Conservation (phyloP, 352 stramenopile genomes). For the Salisapilia sapeloensis region DNA sequence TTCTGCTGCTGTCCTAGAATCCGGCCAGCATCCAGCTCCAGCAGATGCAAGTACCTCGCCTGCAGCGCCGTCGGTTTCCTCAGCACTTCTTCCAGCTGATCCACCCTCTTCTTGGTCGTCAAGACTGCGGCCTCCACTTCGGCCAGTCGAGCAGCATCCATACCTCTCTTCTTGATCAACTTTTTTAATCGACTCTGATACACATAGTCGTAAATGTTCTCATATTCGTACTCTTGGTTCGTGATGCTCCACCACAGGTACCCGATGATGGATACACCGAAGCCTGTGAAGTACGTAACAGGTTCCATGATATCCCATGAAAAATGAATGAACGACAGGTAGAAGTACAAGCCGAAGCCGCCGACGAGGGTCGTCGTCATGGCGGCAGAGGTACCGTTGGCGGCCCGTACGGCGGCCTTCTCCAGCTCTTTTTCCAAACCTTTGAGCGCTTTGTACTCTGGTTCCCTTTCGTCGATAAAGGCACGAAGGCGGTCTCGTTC, state of each 20-base stretch:
- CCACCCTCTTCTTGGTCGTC: conserved; percentile 17
- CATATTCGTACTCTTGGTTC: conserved; percentile 80
- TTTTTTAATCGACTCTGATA: conserved; percentile 44
- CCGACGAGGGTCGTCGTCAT: conserved; percentile 48
- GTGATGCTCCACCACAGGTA: conserved; percentile 77
- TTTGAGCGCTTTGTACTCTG: conserved; percentile 41
- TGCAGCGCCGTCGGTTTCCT: conserved; percentile 44
- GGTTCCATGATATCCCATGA: conserved; percentile 85
- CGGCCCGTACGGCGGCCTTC: conserved; percentile 30
- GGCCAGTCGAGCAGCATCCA: conserved; percentile 30
- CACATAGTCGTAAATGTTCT: conserved; percentile 77
- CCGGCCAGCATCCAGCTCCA: conserved; percentile 8
- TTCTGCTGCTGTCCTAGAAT: background rate
- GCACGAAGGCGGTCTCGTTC: conserved; percentile 37
- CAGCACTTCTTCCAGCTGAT: conserved; percentile 36
- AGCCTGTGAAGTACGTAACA: conserved; percentile 80
- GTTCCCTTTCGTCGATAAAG: conserved; percentile 54
- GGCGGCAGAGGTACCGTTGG: conserved; percentile 29
- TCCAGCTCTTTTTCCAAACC: conserved; percentile 52
- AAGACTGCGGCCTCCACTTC: conserved; percentile 18
- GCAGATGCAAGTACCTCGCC: conserved; percentile 46
- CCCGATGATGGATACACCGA: conserved; percentile 53
- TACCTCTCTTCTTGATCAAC: conserved; percentile 34
- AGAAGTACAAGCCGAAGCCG: conserved; percentile 75
- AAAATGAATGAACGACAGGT: conserved; percentile 78